These are phyloP conservation scores for Albatrellus sp. DNA, from an alignment of 1,284 basidiomycete genomes.

Conservation along the genomic window DNA sequence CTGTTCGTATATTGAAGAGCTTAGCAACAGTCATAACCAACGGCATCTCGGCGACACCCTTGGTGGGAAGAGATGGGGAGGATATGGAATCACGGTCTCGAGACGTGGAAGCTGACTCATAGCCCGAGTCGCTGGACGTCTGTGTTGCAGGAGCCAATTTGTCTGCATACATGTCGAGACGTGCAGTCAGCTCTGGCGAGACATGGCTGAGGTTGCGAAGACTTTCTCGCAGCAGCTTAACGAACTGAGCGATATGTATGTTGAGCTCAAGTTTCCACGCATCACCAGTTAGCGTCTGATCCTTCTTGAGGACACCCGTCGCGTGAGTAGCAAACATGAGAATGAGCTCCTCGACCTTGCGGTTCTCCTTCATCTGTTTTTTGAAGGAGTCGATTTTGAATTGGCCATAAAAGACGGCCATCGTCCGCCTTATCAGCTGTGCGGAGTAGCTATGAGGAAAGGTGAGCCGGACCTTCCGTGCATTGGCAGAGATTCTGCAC, in stretches of 20 bases:
- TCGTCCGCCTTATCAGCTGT: constrained; percentile 74
- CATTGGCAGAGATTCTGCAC: background rate
- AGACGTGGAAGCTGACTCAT: constrained; percentile 49
- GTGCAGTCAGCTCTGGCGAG: constrained; percentile 68
- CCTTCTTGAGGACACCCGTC: constrained; percentile 76
- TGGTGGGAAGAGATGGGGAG: constrained; percentile 26
- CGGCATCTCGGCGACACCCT: constrained; percentile 59
- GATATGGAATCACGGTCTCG: constrained; percentile 42
- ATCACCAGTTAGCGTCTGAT: constrained; percentile 61
- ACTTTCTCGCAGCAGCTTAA: constrained; percentile 76
- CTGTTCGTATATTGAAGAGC: constrained; percentile 66
- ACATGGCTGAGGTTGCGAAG: constrained; percentile 63
- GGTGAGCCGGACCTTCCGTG: constrained; percentile 1
- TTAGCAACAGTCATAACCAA: constrained; percentile 59
- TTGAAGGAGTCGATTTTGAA: constrained; percentile 78
- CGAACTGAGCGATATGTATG: constrained; percentile 80
- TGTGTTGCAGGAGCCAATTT: constrained; percentile 54
- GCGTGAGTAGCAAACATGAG: constrained; percentile 90
- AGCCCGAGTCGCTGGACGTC: constrained; percentile 47
- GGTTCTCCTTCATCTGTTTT: constrained; percentile 86
- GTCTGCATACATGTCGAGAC: constrained; percentile 74
- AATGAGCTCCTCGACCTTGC: constrained; percentile 96
- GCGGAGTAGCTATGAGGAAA: constrained; percentile 62
- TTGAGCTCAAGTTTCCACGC: constrained; percentile 91
- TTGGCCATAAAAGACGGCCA: constrained; percentile 85